Base-by-base conservation (phyloP, 176 grass and related monocot species). In the Cocos nucifera region DNA sequence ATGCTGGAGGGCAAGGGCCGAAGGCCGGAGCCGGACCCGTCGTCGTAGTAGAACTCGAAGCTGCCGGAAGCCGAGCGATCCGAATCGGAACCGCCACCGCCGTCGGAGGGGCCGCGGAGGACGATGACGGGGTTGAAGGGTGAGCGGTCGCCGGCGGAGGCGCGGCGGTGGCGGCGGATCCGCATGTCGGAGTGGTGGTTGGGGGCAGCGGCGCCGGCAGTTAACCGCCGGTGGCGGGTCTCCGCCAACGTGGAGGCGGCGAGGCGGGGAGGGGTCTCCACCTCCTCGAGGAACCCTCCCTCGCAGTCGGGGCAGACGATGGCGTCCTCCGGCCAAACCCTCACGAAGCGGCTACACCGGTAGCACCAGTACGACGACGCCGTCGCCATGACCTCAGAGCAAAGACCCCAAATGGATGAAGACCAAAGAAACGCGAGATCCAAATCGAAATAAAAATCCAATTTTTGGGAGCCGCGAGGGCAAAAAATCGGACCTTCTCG, bases 121-220 rank as follows among this genome's bases (percentile, higher is more conserved):
- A 59, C 57, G 57, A 59, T 59, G 57, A 59, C 57, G 57, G 57
- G 57, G 16, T 59, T 59, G 24, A 59, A 59, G 4, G 57, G 57
- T 1, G 57, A 59, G 23, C 57, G 57, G 15, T 59, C 57, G 16
- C 8, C 15, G 2, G 25, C 7, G 25, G 57, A 59, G 17, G 24
- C 12, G 16, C 26, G 57, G 0, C 4, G 57, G 24, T 16, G 24
- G 15, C 22, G 14, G 4, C 25, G 15, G 57, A 27, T 44, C 35
- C 35, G 35, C 35, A 44, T 44, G 35, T 44, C 35, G 9, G 35
- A 2, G 35, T 44, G 35, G 35, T 10, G 35, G 35, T 44, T 44
- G 35, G 35, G 35, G 35, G 9, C 35, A 44, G 9, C 35, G 35
- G 35, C 35, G 35, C 35, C 35, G 35, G 35, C 35, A 14, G 35